Evolutionary conservation across 2,329 filamentous ascomycete genomes (phyloP).

Genomic region (Decorospora gaudefroyi): DNA sequence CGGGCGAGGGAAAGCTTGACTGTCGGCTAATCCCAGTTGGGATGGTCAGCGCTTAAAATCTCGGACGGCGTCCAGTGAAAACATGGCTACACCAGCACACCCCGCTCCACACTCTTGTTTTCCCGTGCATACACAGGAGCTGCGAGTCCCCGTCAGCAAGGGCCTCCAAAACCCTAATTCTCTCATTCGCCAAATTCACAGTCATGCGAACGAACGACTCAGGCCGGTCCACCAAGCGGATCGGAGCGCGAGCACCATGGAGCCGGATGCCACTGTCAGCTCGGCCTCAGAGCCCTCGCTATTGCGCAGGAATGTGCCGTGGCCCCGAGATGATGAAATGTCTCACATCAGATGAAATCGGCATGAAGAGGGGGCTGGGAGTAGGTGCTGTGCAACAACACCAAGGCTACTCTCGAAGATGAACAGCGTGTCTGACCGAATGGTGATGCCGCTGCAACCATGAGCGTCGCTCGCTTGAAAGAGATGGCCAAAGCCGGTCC

Average conservation of each 20-base stretch:
- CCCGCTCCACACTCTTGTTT: constrained; percentile 30
- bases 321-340: constrained; percentile 9
- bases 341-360: constrained; percentile 25
- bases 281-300: constrained; percentile 11
- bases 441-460: constrained; percentile 40
- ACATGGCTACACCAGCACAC: constrained; percentile 22
- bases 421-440: constrained; percentile 19
- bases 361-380: constrained; percentile 3
- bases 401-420: constrained; percentile 10
- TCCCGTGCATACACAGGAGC: constrained; percentile 39
- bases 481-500: constrained; percentile 25
- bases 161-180: constrained; percentile 17
- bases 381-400: constrained; percentile 21
- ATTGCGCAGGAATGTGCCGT: constrained; percentile 8
- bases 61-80: constrained; percentile 24
- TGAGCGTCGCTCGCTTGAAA: constrained; percentile 40
- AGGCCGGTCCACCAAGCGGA: constrained; percentile 18
- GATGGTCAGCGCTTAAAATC: constrained; percentile 27
- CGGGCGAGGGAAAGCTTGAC: constrained; percentile 28
- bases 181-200: constrained; percentile 37
- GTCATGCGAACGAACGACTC: constrained; percentile 46
- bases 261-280: constrained; percentile 32
- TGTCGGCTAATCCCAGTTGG: constrained; percentile 9
- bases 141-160: constrained; percentile 33
- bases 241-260: constrained; percentile 18